These are phyloP conservation scores for Prunus davidiana DNA, from an alignment of 306 rosid genomes.

Conservation along the genomic window DNA sequence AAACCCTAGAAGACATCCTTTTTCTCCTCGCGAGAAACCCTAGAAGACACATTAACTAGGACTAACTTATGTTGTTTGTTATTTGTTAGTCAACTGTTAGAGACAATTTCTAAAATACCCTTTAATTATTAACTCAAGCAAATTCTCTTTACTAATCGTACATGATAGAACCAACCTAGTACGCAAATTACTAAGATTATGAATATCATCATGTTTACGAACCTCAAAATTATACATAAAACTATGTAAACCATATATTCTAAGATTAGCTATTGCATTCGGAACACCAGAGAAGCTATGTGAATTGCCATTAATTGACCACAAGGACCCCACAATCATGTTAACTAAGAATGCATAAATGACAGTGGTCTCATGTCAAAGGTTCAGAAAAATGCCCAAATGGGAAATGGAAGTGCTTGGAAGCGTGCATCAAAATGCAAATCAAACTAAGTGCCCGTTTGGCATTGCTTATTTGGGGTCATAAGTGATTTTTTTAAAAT, in stretches of 20 bases:
- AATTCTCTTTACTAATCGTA: constrained; percentile 34
- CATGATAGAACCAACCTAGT: constrained; percentile 47
- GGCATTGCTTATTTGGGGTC: too few relatives aligned
- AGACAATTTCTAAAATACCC: too few relatives aligned
- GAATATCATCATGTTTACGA: constrained; percentile 10
- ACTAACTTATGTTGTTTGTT: too few relatives aligned
- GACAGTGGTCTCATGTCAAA: neutral
- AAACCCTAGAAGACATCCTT: too few relatives aligned
- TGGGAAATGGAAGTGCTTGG: neutral
- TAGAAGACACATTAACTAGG: too few relatives aligned
- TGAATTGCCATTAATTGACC: neutral
- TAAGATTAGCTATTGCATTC: neutral
- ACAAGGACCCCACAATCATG: neutral
- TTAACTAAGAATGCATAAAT: neutral
- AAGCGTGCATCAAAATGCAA: neutral
- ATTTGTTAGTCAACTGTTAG: too few relatives aligned
- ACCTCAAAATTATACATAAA: neutral
- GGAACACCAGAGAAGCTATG: neutral
- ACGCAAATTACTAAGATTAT: constrained; percentile 6
- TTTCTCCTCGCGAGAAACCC: too few relatives aligned
- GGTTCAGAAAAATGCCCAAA: neutral
- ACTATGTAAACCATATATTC: neutral
- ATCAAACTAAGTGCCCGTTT: neutral
- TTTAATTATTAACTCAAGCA: too few relatives aligned
- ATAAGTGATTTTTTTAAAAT: too few relatives aligned